Evolutionary conservation across 108 stramenopile genomes (phyloP).

Genomic region (Nitzschia palea): DNA sequence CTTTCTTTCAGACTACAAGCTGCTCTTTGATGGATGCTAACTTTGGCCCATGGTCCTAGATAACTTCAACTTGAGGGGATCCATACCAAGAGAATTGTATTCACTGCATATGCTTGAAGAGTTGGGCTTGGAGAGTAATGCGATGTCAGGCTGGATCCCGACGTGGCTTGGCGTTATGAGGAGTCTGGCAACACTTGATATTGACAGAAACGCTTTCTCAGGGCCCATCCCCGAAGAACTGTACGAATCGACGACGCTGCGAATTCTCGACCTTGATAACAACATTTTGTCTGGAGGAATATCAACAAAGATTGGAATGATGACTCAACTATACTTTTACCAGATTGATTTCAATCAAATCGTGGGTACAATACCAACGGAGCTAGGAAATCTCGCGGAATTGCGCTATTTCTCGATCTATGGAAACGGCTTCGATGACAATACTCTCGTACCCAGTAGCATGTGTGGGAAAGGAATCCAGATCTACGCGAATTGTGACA

Average conservation of each 20-base stretch:
- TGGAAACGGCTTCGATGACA: slow-evolving; percentile 24
- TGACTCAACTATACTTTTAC: slow-evolving; percentile 45
- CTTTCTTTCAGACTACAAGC: not conserved
- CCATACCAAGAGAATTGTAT: slow-evolving; percentile 20
- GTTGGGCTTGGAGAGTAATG: slow-evolving; percentile 34
- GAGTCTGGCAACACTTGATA: slow-evolving; percentile 40
- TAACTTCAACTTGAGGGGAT: slow-evolving; percentile 31
- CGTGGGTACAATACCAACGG: slow-evolving; percentile 55
- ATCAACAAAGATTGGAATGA: slow-evolving; percentile 43
- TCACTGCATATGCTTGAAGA: slow-evolving; percentile 10
- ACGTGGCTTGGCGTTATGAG: slow-evolving; percentile 16
- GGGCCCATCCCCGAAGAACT: slow-evolving; percentile 46
- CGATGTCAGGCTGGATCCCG: slow-evolving; percentile 31
- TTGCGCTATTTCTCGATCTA: slow-evolving; percentile 36
- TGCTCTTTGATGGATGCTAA: not conserved
- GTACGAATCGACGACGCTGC: slow-evolving; percentile 19
- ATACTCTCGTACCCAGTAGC: slow-evolving; percentile 10
- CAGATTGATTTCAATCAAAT: slow-evolving; percentile 50
- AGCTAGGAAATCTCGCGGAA: slow-evolving; percentile 38
- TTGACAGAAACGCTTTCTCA: slow-evolving; percentile 36
- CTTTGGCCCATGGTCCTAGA: slow-evolving; percentile 5
- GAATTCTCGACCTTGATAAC: slow-evolving; percentile 44
- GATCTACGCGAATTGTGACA: slow-evolving; percentile 37
- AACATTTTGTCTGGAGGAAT: slow-evolving; percentile 55
- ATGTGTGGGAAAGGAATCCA: slow-evolving; percentile 30